phyloP scores from a whole-genome alignment of 2,329 filamentous ascomycete species.

The Xylariales sp. region DNA sequence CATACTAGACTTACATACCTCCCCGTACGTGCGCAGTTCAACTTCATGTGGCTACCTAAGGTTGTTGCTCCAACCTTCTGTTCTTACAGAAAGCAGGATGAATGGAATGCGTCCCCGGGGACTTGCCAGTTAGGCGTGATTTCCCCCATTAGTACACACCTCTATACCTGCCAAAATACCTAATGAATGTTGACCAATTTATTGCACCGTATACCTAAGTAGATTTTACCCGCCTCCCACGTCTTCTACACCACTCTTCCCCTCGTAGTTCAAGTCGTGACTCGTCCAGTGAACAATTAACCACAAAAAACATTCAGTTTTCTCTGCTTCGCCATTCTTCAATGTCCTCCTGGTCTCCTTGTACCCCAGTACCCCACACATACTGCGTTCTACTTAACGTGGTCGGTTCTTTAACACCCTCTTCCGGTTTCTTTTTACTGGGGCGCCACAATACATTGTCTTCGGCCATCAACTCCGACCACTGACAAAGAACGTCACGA shows the following conservation, averaged over 20 bases:
- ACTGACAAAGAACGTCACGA: neutral
- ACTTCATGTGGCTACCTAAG: neutral
- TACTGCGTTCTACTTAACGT: neutral
- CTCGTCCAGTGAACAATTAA: neutral
- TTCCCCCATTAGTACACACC: neutral
- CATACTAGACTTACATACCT: too few species aligned
- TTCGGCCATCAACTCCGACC: neutral
- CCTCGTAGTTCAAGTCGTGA: neutral
- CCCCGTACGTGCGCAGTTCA: neutral
- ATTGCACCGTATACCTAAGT: neutral
- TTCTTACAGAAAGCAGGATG: neutral
- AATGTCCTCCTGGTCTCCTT: neutral
- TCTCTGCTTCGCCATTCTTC: neutral
- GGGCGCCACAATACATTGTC: neutral
- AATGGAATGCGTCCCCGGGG: neutral
- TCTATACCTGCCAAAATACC: neutral
- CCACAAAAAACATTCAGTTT: neutral
- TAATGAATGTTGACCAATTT: conserved; percentile 7
- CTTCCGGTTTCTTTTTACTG: neutral
- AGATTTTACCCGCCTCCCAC: neutral
- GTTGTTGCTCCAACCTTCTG: neutral
- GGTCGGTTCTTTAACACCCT: neutral
- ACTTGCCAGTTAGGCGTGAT: neutral
- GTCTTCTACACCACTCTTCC: neutral
- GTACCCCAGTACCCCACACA: neutral